Conservation (phyloP, 1,284 basidiomycete genomes). For the Moesziomyces parantarcticus region DNA sequence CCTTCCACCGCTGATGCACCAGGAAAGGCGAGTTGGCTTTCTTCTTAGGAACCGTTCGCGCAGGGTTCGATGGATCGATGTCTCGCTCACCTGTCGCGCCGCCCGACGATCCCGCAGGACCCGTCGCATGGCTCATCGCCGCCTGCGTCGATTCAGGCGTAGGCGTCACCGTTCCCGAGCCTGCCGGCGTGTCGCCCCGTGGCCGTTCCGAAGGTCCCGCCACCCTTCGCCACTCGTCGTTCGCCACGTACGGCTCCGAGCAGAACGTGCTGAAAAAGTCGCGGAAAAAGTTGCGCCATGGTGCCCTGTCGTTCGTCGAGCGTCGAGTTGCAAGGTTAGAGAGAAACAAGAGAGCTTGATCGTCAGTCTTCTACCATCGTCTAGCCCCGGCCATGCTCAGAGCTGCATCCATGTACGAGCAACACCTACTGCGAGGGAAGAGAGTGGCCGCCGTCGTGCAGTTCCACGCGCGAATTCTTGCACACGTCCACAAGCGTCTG, state of each 20-base stretch:
- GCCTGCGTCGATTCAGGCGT: slow-evolving; percentile 26
- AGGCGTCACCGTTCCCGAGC: slow-evolving; percentile 46
- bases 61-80: slow-evolving; percentile 60
- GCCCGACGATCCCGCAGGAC: slow-evolving; percentile 12
- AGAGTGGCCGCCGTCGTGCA: slow-evolving; percentile 65
- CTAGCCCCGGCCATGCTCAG: background rate
- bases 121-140: background rate
- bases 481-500: slow-evolving; percentile 55
- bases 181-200: slow-evolving; percentile 44
- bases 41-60: slow-evolving; percentile 59
- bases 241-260: slow-evolving; percentile 39
- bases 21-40: slow-evolving; percentile 60
- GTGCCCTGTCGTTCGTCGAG: slow-evolving; percentile 35
- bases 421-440: slow-evolving; percentile 57
- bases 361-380: background rate
- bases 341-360: background rate
- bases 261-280: slow-evolving; percentile 58
- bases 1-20: slow-evolving; percentile 60
- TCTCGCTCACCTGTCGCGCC: slow-evolving; percentile 51
- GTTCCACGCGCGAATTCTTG: slow-evolving; percentile 57
- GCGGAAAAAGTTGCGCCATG: slow-evolving; percentile 64
- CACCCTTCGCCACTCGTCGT: slow-evolving; percentile 43
- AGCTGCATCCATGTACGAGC: background rate
- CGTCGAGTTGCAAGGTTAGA: background rate
- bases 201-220: slow-evolving; percentile 44